Percentiles rank a stretch among this genome's conserved stretches.
Evolutionary conservation across 441 rosid genomes (phyloP).

Genomic region (Cnidoscolus chayamansa): DNA sequence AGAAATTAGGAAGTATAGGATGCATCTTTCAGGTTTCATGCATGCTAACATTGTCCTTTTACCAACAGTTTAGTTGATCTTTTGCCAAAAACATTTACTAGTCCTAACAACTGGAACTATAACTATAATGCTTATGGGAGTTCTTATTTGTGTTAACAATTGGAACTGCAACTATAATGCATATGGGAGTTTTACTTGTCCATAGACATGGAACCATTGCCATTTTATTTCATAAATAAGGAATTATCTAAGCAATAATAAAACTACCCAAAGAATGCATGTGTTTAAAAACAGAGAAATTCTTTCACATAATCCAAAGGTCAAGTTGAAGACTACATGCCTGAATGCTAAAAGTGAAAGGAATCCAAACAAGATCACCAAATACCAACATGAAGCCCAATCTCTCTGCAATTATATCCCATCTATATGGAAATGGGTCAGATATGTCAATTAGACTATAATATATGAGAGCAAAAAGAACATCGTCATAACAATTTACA

Average conservation of each 20-base stretch:
- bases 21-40: too few relatives aligned
- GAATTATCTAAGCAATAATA: neutral
- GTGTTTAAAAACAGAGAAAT: neutral
- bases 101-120: neutral
- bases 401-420: conserved; percentile 97
- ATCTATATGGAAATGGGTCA: conserved; percentile 38
- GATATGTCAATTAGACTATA: neutral
- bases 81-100: neutral
- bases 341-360: conserved; percentile 96
- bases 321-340: conserved; percentile 38
- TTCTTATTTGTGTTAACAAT: neutral
- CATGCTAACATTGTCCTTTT: neutral
- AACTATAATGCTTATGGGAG: neutral
- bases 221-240: neutral
- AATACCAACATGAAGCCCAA: conserved; percentile 93
- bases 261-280: neutral
- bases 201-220: neutral
- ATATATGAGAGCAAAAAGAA: conserved; percentile 5
- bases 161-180: neutral
- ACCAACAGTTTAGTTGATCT: neutral
- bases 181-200: too few relatives aligned
- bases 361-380: conserved; percentile 93
- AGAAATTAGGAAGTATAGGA: neutral
- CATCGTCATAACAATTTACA: neutral
- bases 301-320: neutral